Percentiles rank a stretch among this genome's conserved stretches.
These are phyloP conservation scores for Carex pumila DNA, from an alignment of 176 grass and related monocot species.

Conservation along the genomic window DNA sequence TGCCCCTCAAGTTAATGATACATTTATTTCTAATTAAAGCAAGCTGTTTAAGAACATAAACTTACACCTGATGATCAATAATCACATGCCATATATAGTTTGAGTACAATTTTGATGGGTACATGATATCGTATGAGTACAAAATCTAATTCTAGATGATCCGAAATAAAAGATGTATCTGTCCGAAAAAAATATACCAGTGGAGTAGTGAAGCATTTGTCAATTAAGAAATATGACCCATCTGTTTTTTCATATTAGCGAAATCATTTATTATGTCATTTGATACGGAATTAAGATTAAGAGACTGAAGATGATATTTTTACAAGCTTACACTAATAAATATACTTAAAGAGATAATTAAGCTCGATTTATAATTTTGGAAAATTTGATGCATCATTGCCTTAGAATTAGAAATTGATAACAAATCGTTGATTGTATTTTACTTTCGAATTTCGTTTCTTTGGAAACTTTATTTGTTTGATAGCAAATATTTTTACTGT, in stretches of 20 bases:
- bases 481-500: background rate
- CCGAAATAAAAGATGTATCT: too few relatives aligned
- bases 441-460: background rate
- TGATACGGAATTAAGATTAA: background rate
- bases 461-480: background rate
- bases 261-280: background rate
- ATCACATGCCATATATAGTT: too few relatives aligned
- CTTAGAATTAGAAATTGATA: background rate
- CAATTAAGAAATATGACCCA: background rate
- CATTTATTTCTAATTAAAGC: too few relatives aligned
- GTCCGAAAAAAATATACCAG: too few relatives aligned
- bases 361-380: background rate
- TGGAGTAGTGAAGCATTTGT: too few relatives aligned
- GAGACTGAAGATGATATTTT: background rate
- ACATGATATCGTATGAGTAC: too few relatives aligned
- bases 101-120: too few relatives aligned
- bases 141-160: too few relatives aligned
- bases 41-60: too few relatives aligned
- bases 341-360: background rate
- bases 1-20: background rate
- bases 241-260: background rate
- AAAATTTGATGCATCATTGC: background rate
- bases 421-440: background rate
- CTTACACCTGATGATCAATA: too few relatives aligned
- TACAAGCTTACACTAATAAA: background rate